A percentile compares a stretch with the other conserved stretches of the same genome.
Evolutionary conservation across 1,284 basidiomycete species (phyloP).

Genomic region (Taiwanofungus camphoratus): DNA sequence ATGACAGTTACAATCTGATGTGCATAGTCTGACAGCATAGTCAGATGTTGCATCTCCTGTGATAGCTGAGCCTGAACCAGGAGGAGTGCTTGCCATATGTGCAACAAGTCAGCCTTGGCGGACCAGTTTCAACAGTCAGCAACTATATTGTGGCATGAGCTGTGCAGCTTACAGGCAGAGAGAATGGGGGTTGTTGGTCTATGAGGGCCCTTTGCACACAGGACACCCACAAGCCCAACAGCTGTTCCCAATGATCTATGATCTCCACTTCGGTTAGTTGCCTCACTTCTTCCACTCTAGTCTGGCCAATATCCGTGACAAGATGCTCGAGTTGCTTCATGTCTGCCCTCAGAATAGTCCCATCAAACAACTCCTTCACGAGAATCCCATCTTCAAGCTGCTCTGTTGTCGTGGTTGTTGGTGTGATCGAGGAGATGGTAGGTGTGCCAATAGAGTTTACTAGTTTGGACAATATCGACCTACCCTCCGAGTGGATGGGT

Average conservation of each 20-base stretch:
- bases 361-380: constrained; percentile 25
- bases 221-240: constrained; percentile 37
- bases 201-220: constrained; percentile 17
- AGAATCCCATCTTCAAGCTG: constrained; percentile 13
- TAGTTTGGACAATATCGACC: constrained; percentile 35
- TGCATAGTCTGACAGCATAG: constrained; percentile 29
- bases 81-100: constrained; percentile 48
- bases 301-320: constrained; percentile 18
- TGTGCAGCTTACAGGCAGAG: constrained; percentile 21
- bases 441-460: constrained; percentile 25
- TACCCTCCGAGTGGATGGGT: constrained; percentile 31
- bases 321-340: constrained; percentile 18
- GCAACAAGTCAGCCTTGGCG: constrained; percentile 33
- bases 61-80: constrained; percentile 41
- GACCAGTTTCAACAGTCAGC: constrained; percentile 7
- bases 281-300: constrained; percentile 27
- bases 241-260: constrained; percentile 34
- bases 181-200: constrained; percentile 5
- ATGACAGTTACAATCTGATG: constrained; percentile 19
- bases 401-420: neutral
- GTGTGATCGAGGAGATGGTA: constrained; percentile 4
- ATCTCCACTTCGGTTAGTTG: constrained; percentile 42
- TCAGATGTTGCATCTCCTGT: constrained; percentile 32
- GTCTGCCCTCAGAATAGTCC: constrained; percentile 21
- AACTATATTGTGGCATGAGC: neutral